Percentiles rank a stretch among this genome's conserved stretches.
phyloP scores from a whole-genome alignment of 2,329 filamentous ascomycete species.

The Laburnicola sp. region DNA sequence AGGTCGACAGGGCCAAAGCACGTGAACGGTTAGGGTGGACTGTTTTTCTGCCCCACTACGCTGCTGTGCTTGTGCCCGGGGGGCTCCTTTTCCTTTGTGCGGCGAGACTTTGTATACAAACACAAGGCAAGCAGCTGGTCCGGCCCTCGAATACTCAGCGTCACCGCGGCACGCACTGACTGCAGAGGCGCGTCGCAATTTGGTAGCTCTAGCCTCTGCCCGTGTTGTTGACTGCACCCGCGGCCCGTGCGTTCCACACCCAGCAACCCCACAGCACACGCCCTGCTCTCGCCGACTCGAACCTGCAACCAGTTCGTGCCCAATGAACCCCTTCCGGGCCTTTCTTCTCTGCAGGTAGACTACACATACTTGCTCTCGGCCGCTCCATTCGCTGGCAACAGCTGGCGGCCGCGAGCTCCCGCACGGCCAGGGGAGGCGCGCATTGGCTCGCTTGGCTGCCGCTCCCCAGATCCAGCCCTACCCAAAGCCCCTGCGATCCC shows the following conservation, averaged over 20 bases:
- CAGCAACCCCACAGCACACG: conserved; percentile 1
- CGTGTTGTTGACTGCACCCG: neutral
- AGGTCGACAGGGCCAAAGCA: conserved; percentile 45
- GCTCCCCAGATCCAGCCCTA: conserved; percentile 13
- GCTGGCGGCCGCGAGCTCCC: conserved; percentile 1
- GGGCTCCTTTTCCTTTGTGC: neutral
- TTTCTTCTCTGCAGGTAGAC: conserved; percentile 2
- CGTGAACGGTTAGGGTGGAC: conserved; percentile 40
- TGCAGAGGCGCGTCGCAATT: neutral
- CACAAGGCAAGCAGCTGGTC: neutral
- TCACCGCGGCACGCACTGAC: neutral
- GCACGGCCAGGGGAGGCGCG: neutral
- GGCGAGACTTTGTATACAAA: conserved; percentile 2
- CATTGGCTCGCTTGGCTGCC: conserved; percentile 21
- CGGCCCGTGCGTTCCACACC: conserved; percentile 3
- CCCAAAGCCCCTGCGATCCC: conserved; percentile 2
- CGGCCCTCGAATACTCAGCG: neutral
- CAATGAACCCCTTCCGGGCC: neutral
- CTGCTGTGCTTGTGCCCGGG: neutral
- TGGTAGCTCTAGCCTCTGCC: conserved; percentile 5
- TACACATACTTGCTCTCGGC: neutral
- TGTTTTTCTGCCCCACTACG: conserved; percentile 38
- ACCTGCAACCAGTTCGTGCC: no score
- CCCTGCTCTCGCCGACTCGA: no score
- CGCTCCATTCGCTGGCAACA: conserved; percentile 1